Evolutionary conservation across 371 early-diverging fungal genomes (phyloP), one percentile per base, ranked within the genome.

Genomic region (Umbelopsis sp.): DNA sequence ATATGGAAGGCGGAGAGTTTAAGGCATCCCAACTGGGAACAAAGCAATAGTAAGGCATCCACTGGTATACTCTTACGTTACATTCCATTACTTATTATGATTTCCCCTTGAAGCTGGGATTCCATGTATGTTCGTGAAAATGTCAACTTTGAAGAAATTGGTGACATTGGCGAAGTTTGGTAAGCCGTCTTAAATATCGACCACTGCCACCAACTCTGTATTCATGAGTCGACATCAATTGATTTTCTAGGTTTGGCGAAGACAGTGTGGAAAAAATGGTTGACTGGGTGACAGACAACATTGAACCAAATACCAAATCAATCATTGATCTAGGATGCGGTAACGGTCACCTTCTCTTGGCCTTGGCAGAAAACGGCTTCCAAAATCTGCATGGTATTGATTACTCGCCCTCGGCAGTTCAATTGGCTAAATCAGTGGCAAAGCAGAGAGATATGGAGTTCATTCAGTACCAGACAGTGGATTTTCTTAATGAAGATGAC

Each of bases 261-360:
- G 89, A 91, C 35, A 86, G 88, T 24, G 94, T 90, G 6, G 85
- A 87, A 45, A 89, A 89, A 62, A 94, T 96, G 94, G 91, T 92
- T 6, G 86, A 89, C 25, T 96, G 96, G 96, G 87, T 93, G 16
- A 72, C 78, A 41, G 80, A 87, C 63, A 76, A 86, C 45, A 80
- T 81, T 0, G 64, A 71, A 38, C 70, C 72, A 9, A 74, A 86
- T 63, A 72, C 77, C 1, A 75, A 81, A 2, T 73, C 81, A 11
- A 83, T 94, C 22, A 76, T 95, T 10, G 97, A 97, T 74, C 82
- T 97, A 4, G 96, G 97, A 1, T 96, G 95, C 72, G 97, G 97
- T 41, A 97, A 97, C 74, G 97, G 96, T 0, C 96, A 97, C 72
- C 74, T 97, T 44, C 83, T 97, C 12, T 75, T 96, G 22, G 91